phyloP scores from a whole-genome alignment of 2,329 filamentous ascomycete species.

The Zalaria obscura region DNA sequence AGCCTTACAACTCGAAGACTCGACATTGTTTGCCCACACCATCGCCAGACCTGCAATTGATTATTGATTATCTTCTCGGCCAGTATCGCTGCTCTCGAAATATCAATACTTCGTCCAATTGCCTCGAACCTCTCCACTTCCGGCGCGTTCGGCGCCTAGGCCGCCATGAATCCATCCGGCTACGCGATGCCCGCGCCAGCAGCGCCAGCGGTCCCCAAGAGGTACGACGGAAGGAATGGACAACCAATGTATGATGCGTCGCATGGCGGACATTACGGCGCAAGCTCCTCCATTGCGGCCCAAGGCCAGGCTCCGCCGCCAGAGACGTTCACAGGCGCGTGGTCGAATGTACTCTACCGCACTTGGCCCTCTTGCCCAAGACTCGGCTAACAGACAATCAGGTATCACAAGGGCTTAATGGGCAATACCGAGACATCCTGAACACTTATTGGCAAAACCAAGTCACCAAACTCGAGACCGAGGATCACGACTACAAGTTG shows the following conservation, averaged over 20 bases:
- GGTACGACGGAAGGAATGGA: constrained; percentile 35
- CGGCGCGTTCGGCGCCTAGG: constrained; percentile 1
- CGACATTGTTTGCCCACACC: too few relatives aligned
- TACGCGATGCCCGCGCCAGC: constrained; percentile 15
- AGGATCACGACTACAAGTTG: constrained; percentile 96
- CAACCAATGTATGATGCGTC: constrained; percentile 31
- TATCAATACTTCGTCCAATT: too few relatives aligned
- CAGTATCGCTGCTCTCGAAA: too few relatives aligned
- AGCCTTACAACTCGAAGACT: too few relatives aligned
- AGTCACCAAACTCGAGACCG: constrained; percentile 86
- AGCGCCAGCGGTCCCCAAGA: constrained; percentile 20
- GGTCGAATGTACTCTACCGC: constrained; percentile 62
- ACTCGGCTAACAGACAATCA: constrained; percentile 21
- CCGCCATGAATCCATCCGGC: constrained; percentile 8
- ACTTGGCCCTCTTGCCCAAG: constrained; percentile 3
- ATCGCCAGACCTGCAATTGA: too few relatives aligned
- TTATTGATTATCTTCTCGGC: too few relatives aligned
- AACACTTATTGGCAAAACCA: constrained; percentile 99
- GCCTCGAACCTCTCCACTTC: too few relatives aligned
- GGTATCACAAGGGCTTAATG: constrained; percentile 90
- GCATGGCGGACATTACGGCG: constrained; percentile 36
- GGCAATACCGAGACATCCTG: constrained; percentile 89
- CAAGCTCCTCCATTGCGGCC: constrained; percentile 56
- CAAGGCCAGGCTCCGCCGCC: constrained; percentile 78
- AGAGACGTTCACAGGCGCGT: constrained; percentile 84